Conservation (phyloP, 441 rosid genomes). For the Omphalea diandra region DNA sequence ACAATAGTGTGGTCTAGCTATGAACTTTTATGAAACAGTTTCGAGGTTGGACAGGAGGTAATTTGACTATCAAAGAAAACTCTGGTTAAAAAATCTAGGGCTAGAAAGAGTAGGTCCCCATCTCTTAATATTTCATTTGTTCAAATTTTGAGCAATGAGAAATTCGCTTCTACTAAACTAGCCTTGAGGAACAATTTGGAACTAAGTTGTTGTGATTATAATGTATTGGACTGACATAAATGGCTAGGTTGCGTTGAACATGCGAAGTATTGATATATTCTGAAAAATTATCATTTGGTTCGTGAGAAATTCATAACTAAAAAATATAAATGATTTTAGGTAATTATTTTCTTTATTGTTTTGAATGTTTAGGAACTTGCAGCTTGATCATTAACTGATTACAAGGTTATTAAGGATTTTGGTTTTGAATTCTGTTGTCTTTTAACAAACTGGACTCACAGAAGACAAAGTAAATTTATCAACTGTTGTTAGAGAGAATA, state of each 20-base stretch:
- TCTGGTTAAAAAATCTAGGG: background rate
- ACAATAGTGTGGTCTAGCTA: background rate
- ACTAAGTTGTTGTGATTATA: background rate
- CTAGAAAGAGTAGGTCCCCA: background rate
- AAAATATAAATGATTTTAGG: background rate
- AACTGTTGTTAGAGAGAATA: background rate
- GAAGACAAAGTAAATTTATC: background rate
- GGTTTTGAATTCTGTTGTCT: background rate
- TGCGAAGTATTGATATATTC: background rate
- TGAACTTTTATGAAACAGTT: background rate
- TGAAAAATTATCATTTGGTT: conserved; percentile 12
- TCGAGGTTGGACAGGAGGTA: background rate
- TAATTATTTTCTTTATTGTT: background rate
- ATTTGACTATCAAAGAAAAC: background rate
- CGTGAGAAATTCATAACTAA: background rate
- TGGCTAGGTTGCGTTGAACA: background rate
- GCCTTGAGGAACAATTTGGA: background rate
- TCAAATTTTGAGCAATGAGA: background rate
- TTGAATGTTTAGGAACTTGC: conserved; percentile 11
- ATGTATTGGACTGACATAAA: background rate
- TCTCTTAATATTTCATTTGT: background rate
- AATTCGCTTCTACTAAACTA: background rate
- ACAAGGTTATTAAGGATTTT: conserved; percentile 29
- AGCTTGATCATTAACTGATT: conserved; percentile 38
- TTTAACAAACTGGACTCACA: background rate